Percentiles rank a stretch among this genome's conserved stretches.
These are phyloP conservation scores for Ogataea minuta DNA, from an alignment of 805 yeast species.

Conservation along the genomic window DNA sequence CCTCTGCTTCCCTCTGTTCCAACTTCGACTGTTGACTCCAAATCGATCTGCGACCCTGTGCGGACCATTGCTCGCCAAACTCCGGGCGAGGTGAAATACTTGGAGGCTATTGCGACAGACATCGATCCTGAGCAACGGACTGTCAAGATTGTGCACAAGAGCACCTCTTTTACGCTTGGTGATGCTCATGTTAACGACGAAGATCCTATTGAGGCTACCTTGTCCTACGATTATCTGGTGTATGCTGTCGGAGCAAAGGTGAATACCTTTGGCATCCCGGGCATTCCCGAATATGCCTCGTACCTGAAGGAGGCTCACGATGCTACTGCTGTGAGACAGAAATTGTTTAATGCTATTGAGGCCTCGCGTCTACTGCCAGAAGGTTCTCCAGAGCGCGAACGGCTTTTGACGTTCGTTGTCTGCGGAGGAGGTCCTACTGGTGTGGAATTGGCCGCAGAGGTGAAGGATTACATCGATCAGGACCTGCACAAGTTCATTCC, in stretches of 20 bases:
- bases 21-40: slow-evolving; percentile 84
- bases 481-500: slow-evolving; percentile 89
- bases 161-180: slow-evolving; percentile 51
- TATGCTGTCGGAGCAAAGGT: slow-evolving; percentile 94
- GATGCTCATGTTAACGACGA: slow-evolving; percentile 46
- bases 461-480: slow-evolving; percentile 90
- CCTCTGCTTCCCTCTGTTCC: slow-evolving; percentile 94
- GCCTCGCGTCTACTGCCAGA: slow-evolving; percentile 77
- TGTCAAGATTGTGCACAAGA: slow-evolving; percentile 56
- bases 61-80: slow-evolving; percentile 74
- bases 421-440: slow-evolving; percentile 99
- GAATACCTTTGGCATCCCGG: slow-evolving; percentile 90
- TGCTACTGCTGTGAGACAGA: slow-evolving; percentile 75
- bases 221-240: slow-evolving; percentile 76
- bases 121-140: slow-evolving; percentile 72
- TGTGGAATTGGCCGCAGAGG: slow-evolving; percentile 93
- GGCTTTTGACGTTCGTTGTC: slow-evolving; percentile 81
- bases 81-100: slow-evolving; percentile 71
- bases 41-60: slow-evolving; percentile 92
- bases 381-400: slow-evolving; percentile 69
- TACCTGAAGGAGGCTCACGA: slow-evolving; percentile 88
- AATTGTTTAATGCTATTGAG: slow-evolving; percentile 83
- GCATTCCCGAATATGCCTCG: slow-evolving; percentile 82
- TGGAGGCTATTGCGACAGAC: slow-evolving; percentile 86
- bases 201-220: slow-evolving; percentile 42